These are phyloP conservation scores for Casuarina cunninghamiana DNA, from an alignment of 306 rosid genomes.

Conservation along the genomic window DNA sequence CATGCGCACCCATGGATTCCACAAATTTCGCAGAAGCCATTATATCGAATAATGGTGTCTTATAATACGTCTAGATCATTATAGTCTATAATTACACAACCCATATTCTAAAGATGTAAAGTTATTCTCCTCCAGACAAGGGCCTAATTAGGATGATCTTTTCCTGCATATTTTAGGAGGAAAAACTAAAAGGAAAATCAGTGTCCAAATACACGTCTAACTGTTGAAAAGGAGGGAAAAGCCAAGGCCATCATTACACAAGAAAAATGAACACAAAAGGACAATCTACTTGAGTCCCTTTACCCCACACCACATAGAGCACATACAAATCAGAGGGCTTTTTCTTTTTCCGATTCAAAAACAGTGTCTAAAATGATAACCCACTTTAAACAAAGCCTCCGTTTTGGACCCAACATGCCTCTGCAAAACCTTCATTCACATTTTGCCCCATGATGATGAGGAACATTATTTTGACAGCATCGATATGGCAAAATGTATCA, in stretches of 20 bases:
- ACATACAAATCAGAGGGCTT: constrained; percentile 58
- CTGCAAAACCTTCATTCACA: constrained; percentile 34
- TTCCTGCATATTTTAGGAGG: constrained; percentile 2
- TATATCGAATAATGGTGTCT: constrained; percentile 68
- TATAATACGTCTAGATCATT: constrained; percentile 47
- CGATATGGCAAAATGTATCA: constrained; percentile 15
- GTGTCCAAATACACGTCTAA: constrained; percentile 42
- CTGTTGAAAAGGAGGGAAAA: constrained; percentile 34
- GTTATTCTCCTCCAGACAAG: constrained; percentile 21
- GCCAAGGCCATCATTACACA: constrained; percentile 59
- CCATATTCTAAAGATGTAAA: constrained; percentile 29
- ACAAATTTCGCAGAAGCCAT: constrained; percentile 55
- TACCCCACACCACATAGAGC: constrained; percentile 67
- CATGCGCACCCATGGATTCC: constrained; percentile 53
- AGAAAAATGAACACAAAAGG: constrained; percentile 66
- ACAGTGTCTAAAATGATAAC: constrained; percentile 48
- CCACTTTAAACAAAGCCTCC: constrained; percentile 81
- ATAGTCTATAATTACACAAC: constrained; percentile 53
- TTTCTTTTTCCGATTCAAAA: constrained; percentile 40
- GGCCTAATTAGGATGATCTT: constrained; percentile 18
- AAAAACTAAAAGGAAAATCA: constrained; percentile 14
- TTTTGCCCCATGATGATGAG: constrained; percentile 41
- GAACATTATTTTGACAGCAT: constrained; percentile 39
- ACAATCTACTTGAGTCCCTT: constrained; percentile 61
- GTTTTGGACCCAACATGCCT: constrained; percentile 73